Percentiles rank a stretch among this genome's conserved stretches.
phyloP scores from a whole-genome alignment of 2,329 filamentous ascomycete species.

The Sporothrix schenckii region DNA sequence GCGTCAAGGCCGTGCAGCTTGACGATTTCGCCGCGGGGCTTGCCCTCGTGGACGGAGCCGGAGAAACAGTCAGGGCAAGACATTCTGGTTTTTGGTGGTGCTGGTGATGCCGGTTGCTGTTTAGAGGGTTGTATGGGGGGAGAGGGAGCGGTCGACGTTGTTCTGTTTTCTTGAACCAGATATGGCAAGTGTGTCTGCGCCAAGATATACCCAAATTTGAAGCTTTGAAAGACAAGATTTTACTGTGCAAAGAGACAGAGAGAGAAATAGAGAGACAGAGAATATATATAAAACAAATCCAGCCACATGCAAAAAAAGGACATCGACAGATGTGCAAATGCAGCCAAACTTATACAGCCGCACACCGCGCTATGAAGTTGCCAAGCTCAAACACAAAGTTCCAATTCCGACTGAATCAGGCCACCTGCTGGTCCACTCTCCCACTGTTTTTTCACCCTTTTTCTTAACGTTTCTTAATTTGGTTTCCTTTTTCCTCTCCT shows the following conservation, averaged over 20 bases:
- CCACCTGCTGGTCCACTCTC: not conserved
- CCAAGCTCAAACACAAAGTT: not conserved
- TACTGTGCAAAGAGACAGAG: not conserved
- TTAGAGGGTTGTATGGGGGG: not conserved
- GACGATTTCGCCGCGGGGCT: conserved; percentile 50
- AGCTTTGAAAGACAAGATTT: too few species aligned
- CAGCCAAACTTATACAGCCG: not conserved
- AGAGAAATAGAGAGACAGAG: too few species aligned
- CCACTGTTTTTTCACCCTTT: not conserved
- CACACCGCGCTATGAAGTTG: not conserved
- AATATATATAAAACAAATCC: not conserved
- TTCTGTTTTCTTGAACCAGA: not conserved
- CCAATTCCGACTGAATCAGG: not conserved
- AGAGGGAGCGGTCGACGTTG: not conserved
- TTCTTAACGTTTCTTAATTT: not conserved
- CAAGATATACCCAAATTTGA: too few species aligned
- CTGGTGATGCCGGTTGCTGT: not conserved
- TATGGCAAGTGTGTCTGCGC: not conserved
- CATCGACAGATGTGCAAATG: not conserved
- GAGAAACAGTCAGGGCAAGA: conserved; percentile 51
- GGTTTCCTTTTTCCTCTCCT: not conserved
- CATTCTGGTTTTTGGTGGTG: conserved; percentile 35
- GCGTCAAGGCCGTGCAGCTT: conserved; percentile 53
- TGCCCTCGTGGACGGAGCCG: conserved; percentile 51
- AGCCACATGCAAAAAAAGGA: not conserved